Conservation (phyloP, 1,284 basidiomycete genomes). For the Malassezia cuniculi region DNA sequence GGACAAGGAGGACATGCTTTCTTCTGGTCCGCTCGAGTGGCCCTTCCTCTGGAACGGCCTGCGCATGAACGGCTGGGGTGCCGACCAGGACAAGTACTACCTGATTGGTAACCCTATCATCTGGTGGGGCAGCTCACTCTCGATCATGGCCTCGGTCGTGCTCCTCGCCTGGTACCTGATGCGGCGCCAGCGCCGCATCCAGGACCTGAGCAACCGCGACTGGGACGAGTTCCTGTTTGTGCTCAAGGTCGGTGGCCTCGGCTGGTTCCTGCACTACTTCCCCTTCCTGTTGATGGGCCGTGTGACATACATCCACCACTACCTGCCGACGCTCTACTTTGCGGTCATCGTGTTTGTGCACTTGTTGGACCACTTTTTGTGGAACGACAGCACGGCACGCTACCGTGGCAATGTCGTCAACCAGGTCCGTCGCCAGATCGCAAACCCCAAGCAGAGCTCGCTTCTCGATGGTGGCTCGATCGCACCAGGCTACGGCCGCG, state of each 20-base stretch:
- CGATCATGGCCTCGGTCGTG: constrained; percentile 54
- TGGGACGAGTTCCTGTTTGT: constrained; percentile 93
- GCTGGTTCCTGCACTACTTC: constrained; percentile 80
- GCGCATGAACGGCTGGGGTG: constrained; percentile 94
- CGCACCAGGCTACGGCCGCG: constrained; percentile 12
- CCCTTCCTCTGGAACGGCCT: constrained; percentile 69
- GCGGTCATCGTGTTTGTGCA: constrained; percentile 81
- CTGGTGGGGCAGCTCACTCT: constrained; percentile 71
- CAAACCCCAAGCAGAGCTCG: constrained; percentile 4
- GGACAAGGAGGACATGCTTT: constrained; percentile 94
- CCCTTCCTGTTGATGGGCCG: constrained; percentile 95
- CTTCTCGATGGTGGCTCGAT: background rate
- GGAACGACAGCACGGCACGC: constrained; percentile 34
- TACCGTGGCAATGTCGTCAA: constrained; percentile 23
- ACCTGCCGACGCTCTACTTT: constrained; percentile 82
- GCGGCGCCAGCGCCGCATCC: constrained; percentile 72
- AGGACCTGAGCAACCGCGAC: constrained; percentile 72
- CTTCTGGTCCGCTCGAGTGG: constrained; percentile 84
- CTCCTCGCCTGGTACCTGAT: constrained; percentile 61
- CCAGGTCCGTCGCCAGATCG: background rate
- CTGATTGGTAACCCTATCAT: constrained; percentile 80
- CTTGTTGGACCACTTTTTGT: constrained; percentile 73
- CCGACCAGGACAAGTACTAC: constrained; percentile 78
- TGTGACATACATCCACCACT: constrained; percentile 41
- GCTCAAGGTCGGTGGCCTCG: constrained; percentile 74